These are phyloP conservation scores for Xylaria sp. DNA, from an alignment of 2,329 filamentous ascomycete genomes.

Conservation along the genomic window DNA sequence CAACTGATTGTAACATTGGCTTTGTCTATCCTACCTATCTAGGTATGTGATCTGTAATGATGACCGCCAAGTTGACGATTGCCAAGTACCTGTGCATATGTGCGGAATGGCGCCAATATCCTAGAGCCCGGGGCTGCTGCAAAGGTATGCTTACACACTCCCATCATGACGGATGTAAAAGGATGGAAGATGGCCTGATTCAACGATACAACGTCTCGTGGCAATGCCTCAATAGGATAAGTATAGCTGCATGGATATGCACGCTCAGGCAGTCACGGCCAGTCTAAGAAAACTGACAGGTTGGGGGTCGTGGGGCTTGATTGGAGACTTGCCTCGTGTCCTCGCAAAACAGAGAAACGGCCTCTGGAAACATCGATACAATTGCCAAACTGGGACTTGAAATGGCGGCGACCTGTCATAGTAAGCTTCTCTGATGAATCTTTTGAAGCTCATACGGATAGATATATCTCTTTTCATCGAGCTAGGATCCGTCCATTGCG, in stretches of 20 bases:
- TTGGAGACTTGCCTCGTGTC: slow-evolving; percentile 11
- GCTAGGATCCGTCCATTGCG: background rate
- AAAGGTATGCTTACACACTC: background rate
- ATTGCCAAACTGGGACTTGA: too few relatives aligned
- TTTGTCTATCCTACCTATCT: background rate
- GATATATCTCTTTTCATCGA: background rate
- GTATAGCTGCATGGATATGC: slow-evolving; percentile 26
- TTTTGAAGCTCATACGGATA: background rate
- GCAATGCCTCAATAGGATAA: slow-evolving; percentile 13
- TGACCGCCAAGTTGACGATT: background rate
- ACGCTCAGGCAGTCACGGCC: slow-evolving; percentile 29
- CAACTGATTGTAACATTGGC: background rate
- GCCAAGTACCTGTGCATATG: background rate
- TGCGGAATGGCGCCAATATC: background rate
- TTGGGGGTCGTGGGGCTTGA: slow-evolving; percentile 2
- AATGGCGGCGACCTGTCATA: background rate
- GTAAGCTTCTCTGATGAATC: background rate
- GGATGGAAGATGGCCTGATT: slow-evolving; percentile 20
- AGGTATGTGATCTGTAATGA: background rate
- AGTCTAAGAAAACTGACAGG: background rate
- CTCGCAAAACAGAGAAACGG: slow-evolving; percentile 15
- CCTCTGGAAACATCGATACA: too few relatives aligned
- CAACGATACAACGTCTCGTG: slow-evolving; percentile 7
- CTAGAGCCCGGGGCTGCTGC: background rate
- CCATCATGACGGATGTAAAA: background rate